Percentiles rank a stretch among this genome's conserved stretches.
Evolutionary conservation across 352 stramenopile genomes (phyloP).

Genomic region (Globisporangium okanoganense): DNA sequence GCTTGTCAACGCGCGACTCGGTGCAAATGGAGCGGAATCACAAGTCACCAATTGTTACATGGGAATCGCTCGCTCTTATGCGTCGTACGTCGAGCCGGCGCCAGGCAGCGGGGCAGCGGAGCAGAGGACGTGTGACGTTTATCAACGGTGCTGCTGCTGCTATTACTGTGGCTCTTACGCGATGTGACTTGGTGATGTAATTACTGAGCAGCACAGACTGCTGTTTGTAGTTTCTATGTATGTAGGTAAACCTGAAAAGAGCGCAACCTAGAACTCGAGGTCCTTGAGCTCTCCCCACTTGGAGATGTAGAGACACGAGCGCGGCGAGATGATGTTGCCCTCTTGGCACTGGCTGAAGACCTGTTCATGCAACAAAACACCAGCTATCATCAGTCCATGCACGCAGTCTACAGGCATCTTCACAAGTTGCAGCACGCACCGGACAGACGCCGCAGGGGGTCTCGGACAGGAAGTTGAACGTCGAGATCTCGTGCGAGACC

Average conservation of each 20-base stretch:
- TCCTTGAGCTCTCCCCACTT: slow-evolving; percentile 52
- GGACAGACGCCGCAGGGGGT: slow-evolving; percentile 88
- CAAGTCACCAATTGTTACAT: too few relatives aligned
- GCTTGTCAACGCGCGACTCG: too few relatives aligned
- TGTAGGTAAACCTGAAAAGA: background rate
- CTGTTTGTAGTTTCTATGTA: background rate
- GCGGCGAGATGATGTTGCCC: slow-evolving; percentile 88
- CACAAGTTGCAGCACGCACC: slow-evolving; percentile 50
- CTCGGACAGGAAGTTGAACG: slow-evolving; percentile 87
- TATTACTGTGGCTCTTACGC: too few relatives aligned
- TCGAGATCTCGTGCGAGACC: slow-evolving; percentile 81
- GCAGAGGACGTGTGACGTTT: too few relatives aligned
- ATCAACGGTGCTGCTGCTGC: too few relatives aligned
- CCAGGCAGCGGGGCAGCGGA: too few relatives aligned
- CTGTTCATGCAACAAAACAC: slow-evolving; percentile 19
- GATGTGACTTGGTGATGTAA: too few relatives aligned
- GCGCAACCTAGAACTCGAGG: slow-evolving; percentile 57
- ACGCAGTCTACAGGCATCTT: background rate
- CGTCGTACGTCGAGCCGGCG: too few relatives aligned
- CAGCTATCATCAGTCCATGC: slow-evolving; percentile 1
- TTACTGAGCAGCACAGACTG: too few relatives aligned
- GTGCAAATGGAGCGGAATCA: too few relatives aligned
- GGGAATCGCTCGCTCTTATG: too few relatives aligned
- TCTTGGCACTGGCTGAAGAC: slow-evolving; percentile 90
- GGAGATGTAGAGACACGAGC: slow-evolving; percentile 88